Conservation (phyloP, 768 basidiomycete species). For the Lentinula sp. region DNA sequence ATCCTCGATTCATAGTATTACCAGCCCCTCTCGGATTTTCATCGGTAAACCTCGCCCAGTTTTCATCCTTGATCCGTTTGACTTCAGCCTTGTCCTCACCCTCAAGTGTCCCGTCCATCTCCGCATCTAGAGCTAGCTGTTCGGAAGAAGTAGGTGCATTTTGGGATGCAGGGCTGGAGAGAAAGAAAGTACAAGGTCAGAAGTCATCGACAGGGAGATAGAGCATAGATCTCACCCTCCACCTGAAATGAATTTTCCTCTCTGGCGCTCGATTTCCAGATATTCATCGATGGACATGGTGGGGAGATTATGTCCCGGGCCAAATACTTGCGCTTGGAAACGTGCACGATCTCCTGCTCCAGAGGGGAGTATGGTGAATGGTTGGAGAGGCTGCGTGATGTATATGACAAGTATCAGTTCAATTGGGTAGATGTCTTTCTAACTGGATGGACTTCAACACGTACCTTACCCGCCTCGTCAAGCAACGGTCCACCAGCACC, state of each 20-base stretch:
- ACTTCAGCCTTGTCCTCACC: constrained; percentile 69
- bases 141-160: constrained; percentile 68
- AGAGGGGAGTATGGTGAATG: constrained; percentile 89
- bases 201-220: not conserved
- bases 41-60: constrained; percentile 88
- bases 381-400: constrained; percentile 66
- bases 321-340: constrained; percentile 78
- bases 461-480: constrained; percentile 72
- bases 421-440: not conserved
- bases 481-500: constrained; percentile 59
- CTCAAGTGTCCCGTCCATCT: constrained; percentile 72
- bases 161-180: constrained; percentile 57
- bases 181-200: not conserved
- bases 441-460: constrained; percentile 6
- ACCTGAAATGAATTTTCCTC: constrained; percentile 83
- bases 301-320: constrained; percentile 76
- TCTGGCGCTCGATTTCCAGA: constrained; percentile 73
- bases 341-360: constrained; percentile 61
- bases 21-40: constrained; percentile 86
- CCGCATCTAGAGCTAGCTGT: constrained; percentile 70
- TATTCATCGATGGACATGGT: constrained; percentile 97
- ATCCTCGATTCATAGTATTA: constrained; percentile 95
- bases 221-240: constrained; percentile 60
- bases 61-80: constrained; percentile 80
- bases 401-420: not conserved